Evolutionary conservation across 1,284 basidiomycete genomes (phyloP).

Genomic region (Ganoderma lucidum): DNA sequence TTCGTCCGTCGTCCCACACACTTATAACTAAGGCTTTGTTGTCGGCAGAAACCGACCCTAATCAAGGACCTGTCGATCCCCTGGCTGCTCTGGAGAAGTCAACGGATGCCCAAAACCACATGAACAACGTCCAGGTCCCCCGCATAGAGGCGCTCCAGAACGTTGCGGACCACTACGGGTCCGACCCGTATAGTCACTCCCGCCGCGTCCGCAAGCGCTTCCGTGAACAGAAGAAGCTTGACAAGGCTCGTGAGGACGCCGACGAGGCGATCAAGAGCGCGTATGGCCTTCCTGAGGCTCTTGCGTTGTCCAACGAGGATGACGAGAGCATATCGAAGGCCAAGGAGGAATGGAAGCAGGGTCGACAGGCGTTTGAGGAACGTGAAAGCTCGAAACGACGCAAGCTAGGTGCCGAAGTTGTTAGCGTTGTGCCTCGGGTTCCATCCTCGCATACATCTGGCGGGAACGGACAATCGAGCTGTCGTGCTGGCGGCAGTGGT

Average conservation of each 20-base stretch:
- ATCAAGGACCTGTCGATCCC: constrained; percentile 71
- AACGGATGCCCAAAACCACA: constrained; percentile 76
- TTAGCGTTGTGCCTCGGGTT: constrained; percentile 41
- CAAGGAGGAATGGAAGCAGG: constrained; percentile 66
- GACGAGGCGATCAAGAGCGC: constrained; percentile 76
- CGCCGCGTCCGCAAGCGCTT: constrained; percentile 80
- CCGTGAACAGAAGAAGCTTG: constrained; percentile 85
- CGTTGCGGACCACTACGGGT: constrained; percentile 75
- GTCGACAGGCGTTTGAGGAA: constrained; percentile 50
- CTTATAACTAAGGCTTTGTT: constrained; percentile 10
- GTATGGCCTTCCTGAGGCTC: constrained; percentile 75
- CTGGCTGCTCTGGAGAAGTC: constrained; percentile 91
- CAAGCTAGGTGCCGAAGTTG: constrained; percentile 47
- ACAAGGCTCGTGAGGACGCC: constrained; percentile 66
- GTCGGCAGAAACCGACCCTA: constrained; percentile 75
- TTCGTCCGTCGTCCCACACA: background rate
- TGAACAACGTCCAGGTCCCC: constrained; percentile 75
- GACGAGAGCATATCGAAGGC: constrained; percentile 62
- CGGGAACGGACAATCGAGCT: constrained; percentile 19
- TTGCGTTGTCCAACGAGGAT: constrained; percentile 69
- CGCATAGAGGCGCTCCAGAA: constrained; percentile 83
- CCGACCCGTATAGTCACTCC: constrained; percentile 88
- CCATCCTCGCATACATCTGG: constrained; percentile 25
- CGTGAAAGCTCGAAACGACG: constrained; percentile 56
- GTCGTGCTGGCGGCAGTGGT: constrained; percentile 22